Conservation (phyloP, 192 early-diverging fungal species). For the Phycomyces blakesleeanus region DNA sequence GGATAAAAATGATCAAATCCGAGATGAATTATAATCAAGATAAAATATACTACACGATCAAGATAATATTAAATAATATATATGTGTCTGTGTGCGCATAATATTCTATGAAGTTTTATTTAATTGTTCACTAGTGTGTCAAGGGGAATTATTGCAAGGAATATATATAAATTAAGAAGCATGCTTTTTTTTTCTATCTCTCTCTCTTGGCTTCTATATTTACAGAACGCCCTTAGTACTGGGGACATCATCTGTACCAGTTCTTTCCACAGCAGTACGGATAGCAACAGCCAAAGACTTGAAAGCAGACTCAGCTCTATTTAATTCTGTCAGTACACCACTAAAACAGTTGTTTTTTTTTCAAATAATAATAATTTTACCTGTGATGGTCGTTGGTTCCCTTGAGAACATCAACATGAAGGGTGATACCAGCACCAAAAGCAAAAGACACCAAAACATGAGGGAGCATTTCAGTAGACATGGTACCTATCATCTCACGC, state of each 20-base stretch:
- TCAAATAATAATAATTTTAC: too few species aligned
- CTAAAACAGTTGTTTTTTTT: too few species aligned
- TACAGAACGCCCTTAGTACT: slow-evolving; percentile 92
- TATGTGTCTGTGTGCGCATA: too few species aligned
- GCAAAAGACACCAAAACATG: slow-evolving; percentile 95
- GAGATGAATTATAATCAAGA: too few species aligned
- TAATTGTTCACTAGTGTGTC: neutral
- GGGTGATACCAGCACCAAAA: slow-evolving; percentile 83
- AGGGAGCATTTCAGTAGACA: slow-evolving; percentile 98
- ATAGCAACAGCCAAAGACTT: slow-evolving; percentile 97
- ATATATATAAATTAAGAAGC: too few species aligned
- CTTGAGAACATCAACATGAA: slow-evolving; percentile 94
- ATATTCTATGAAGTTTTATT: too few species aligned
- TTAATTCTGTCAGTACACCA: neutral
- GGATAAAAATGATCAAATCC: too few species aligned
- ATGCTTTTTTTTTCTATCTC: neutral
- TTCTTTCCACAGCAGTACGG: slow-evolving; percentile 77
- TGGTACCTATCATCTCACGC: slow-evolving; percentile 83
- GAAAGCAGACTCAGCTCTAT: slow-evolving; percentile 91
- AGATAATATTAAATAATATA: too few species aligned
- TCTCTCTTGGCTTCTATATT: neutral
- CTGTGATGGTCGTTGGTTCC: slow-evolving; percentile 97
- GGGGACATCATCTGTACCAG: slow-evolving; percentile 86
- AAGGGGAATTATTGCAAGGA: neutral
- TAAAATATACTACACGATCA: too few species aligned